Percentiles rank a stretch among this genome's conserved stretches.
Evolutionary conservation across 2,329 filamentous ascomycete genomes (phyloP).

Genomic region (Apiospora phragmitis): DNA sequence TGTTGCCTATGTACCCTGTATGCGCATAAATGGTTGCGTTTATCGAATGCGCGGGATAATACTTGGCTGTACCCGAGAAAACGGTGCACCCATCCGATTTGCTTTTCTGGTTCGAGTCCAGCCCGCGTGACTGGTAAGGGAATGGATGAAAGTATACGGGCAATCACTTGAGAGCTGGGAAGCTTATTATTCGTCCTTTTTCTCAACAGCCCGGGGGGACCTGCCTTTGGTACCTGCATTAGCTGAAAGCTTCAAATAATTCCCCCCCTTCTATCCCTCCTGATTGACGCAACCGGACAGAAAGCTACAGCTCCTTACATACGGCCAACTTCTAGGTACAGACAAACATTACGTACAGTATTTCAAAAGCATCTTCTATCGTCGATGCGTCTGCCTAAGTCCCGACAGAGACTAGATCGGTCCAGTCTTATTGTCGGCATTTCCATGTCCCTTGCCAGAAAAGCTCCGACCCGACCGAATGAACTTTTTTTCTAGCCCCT

Average conservation of each 20-base stretch:
- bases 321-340: neutral
- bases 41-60: neutral
- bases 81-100: neutral
- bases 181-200: conserved; percentile 6
- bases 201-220: neutral
- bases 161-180: neutral
- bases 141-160: neutral
- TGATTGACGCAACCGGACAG: neutral
- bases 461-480: neutral
- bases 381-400: neutral
- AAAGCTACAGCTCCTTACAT: neutral
- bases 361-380: neutral
- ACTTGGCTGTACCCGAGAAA: neutral
- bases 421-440: neutral
- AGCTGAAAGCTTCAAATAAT: neutral
- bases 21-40: neutral
- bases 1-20: neutral
- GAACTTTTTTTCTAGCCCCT: neutral
- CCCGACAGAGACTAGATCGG: neutral
- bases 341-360: neutral
- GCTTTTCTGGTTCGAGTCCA: neutral
- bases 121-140: neutral
- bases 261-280: neutral
- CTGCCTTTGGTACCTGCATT: conserved; percentile 2
- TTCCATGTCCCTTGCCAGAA: neutral